Conservation (phyloP, 1,284 basidiomycete species). For the Naganishia sp. region DNA sequence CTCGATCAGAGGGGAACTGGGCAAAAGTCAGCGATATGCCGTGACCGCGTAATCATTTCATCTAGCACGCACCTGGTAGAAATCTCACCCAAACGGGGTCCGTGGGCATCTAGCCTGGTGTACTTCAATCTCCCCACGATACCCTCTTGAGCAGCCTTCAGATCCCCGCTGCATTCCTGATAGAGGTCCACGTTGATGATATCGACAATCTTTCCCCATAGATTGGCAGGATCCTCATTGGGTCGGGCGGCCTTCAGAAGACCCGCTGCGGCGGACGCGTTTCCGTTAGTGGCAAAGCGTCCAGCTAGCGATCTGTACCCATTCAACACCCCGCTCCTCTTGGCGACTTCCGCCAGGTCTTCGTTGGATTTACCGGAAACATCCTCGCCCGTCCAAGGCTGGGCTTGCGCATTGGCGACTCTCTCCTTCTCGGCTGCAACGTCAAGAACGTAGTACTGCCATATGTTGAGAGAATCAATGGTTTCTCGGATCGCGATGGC, state of each 20-base stretch:
- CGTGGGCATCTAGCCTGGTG: constrained; percentile 74
- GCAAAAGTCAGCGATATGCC: constrained; percentile 3
- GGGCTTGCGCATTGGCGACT: constrained; percentile 60
- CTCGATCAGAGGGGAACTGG: constrained; percentile 78
- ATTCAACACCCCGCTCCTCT: constrained; percentile 60
- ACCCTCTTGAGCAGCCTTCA: constrained; percentile 69
- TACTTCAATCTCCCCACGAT: constrained; percentile 77
- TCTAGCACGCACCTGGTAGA: constrained; percentile 63
- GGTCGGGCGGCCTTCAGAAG: constrained; percentile 61
- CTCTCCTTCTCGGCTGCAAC: constrained; percentile 61
- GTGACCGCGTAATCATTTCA: no score
- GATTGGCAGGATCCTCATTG: constrained; percentile 61
- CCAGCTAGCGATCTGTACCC: constrained; percentile 64
- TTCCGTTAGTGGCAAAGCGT: constrained; percentile 68
- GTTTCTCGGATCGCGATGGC: constrained; percentile 65
- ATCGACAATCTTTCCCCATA: constrained; percentile 76
- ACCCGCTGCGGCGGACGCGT: constrained; percentile 70
- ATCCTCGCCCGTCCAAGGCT: constrained; percentile 62
- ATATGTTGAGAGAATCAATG: constrained; percentile 69
- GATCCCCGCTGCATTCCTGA: constrained; percentile 78
- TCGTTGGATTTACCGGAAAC: constrained; percentile 64
- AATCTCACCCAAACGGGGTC: constrained; percentile 82
- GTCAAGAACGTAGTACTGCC: constrained; percentile 91
- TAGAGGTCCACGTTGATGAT: constrained; percentile 85
- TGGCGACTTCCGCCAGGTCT: constrained; percentile 68